Base-by-base conservation (phyloP, 129 eudicot genomes). In the Logfia minima region DNA sequence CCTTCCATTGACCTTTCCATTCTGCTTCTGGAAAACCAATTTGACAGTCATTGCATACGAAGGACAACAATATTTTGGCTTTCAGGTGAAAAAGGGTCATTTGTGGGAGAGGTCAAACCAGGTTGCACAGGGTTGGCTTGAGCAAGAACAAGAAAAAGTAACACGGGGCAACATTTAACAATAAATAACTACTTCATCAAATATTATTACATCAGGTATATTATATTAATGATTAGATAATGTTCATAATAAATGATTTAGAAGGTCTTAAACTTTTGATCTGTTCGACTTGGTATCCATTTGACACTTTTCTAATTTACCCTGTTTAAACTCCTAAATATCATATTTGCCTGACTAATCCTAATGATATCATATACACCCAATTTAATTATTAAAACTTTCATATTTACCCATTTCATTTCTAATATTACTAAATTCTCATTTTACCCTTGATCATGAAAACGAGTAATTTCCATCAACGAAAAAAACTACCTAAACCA, bases 1-100 rank as follows among this genome's bases (percentile, higher is more conserved):
- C 79, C 83, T 93, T 62, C 91, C 87, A 53, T 82, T 76, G 39
- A 45, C 70, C 52, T 41, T 72, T 79, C 76, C 88, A 75, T 80
- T 81, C 71, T 86, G 87, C 86, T 74, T 78, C 93, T 80, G 69
- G 62, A 86, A 59, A 75, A 75, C 68, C 68, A 81, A 70, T 41
- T 34, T 59, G 16, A 72, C 45, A 2, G 69, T 82, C 68, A 76
- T 75, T 59, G 73, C 45, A 70, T 17, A 76, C 4, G 21, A 8
- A 7, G 35, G 43, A 17, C 48, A 70, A 66, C 58, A 67, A 0
- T 26, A 43, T 10, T 31, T 66, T 29, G 43, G 53, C 1, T 0
- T 45, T 45, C 53, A 45, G 53, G 18, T 45, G 17, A 45, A 45
- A 45, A 11, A 0, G 53, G 53, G 18, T 10, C 3, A 45, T 45